Conservation (phyloP, 2,329 filamentous ascomycete species). For the Penicillium sp. region DNA sequence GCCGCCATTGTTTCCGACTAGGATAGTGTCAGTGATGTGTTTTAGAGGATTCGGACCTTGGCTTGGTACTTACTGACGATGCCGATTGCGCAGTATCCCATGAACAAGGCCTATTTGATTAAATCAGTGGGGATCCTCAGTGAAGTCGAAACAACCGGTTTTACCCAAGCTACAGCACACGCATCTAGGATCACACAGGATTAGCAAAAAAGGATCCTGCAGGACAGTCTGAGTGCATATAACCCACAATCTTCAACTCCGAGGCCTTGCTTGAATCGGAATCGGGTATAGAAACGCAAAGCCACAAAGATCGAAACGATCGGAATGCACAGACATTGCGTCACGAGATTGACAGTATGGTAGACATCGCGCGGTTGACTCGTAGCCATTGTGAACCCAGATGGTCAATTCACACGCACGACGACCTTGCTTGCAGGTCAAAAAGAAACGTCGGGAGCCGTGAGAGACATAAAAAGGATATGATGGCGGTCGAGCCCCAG, state of each 20-base stretch:
- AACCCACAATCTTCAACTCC: conserved; percentile 39
- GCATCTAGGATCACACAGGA: conserved; percentile 15
- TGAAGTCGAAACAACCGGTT: not conserved
- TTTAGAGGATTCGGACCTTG: not conserved
- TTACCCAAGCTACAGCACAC: conserved; percentile 24
- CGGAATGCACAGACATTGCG: conserved; percentile 40
- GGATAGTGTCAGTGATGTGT: not conserved
- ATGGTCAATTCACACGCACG: not conserved
- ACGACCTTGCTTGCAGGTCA: not conserved
- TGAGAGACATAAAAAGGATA: conserved; percentile 2
- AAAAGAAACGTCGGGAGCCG: not conserved
- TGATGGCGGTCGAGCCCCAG: not conserved
- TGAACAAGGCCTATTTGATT: conserved; percentile 30
- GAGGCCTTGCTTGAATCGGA: conserved; percentile 34
- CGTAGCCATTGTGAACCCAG: conserved; percentile 22
- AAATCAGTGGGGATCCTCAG: not conserved
- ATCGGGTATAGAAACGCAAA: conserved; percentile 35
- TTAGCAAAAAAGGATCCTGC: conserved; percentile 12
- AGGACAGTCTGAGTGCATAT: not conserved
- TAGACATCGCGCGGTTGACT: conserved; percentile 30
- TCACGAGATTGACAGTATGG: conserved; percentile 37
- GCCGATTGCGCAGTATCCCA: conserved; percentile 37
- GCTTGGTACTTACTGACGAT: conserved; percentile 27
- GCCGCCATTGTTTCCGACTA: conserved; percentile 40
- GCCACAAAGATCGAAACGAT: conserved; percentile 36